phyloP scores from a whole-genome alignment of 106 monocot species.

The Platanthera zijinensis region DNA sequence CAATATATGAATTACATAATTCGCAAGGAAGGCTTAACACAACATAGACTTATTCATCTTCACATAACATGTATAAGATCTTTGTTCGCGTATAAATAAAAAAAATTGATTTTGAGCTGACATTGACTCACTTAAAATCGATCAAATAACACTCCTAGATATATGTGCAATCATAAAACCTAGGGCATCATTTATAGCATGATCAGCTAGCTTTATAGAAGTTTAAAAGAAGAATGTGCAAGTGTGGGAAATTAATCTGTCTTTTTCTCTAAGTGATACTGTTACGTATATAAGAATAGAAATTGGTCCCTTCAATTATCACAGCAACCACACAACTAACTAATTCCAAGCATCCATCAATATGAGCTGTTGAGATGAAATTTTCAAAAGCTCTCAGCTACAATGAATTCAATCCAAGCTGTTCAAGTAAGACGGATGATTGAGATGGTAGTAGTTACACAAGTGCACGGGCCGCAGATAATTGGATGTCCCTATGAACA shows the following conservation, averaged over 20 bases:
- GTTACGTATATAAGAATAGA: not conserved
- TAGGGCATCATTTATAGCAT: not conserved
- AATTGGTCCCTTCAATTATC: not conserved
- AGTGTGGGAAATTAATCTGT: too few species aligned
- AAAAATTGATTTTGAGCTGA: too few species aligned
- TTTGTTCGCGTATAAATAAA: too few species aligned
- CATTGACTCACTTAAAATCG: too few species aligned
- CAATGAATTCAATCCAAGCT: not conserved
- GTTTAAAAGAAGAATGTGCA: too few species aligned
- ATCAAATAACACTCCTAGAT: too few species aligned
- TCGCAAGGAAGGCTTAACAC: too few species aligned
- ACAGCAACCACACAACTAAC: not conserved
- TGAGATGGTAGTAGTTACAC: too few species aligned
- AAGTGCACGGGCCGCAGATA: too few species aligned
- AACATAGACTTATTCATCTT: too few species aligned
- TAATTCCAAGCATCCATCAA: not conserved
- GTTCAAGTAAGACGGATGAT: not conserved
- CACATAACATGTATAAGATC: too few species aligned
- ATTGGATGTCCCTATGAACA: not conserved
- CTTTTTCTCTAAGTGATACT: not conserved
- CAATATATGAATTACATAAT: too few species aligned
- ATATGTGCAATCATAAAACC: not conserved
- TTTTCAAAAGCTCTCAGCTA: not conserved
- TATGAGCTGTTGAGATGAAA: not conserved
- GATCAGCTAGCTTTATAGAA: not conserved